phyloP scores from a whole-genome alignment of 192 early-diverging fungal genomes.

The Irineochytrium annulatum region DNA sequence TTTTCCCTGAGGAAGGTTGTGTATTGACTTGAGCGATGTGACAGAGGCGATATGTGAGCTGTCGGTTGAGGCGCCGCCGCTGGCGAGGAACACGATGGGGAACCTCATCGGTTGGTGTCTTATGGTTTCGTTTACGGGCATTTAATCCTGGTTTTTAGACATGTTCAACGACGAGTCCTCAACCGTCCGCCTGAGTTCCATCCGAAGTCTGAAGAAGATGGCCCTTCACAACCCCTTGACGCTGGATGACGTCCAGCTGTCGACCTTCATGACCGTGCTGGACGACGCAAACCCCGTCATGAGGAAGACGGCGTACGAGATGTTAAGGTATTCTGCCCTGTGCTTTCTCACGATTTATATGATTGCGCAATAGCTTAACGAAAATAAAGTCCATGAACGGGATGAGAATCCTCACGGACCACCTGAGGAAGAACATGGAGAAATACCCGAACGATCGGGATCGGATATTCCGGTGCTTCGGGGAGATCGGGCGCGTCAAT shows the following conservation, averaged over 20 bases:
- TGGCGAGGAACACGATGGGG: no score
- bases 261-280: conserved; percentile 69
- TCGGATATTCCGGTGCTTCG: conserved; percentile 65
- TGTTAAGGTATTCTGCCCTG: conserved; percentile 56
- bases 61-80: no score
- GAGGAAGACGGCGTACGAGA: conserved; percentile 66
- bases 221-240: conserved; percentile 49
- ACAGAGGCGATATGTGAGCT: conserved; percentile 78
- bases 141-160: no score
- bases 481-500: conserved; percentile 62
- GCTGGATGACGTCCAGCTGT: conserved; percentile 70
- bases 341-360: neutral
- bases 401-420: conserved; percentile 46
- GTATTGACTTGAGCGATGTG: neutral
- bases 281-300: conserved; percentile 68
- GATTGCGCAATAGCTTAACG: conserved; percentile 21
- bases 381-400: conserved; percentile 40
- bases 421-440: conserved; percentile 59
- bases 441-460: conserved; percentile 66
- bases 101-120: no score
- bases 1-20: neutral
- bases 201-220: conserved; percentile 70
- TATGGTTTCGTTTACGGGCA: no score
- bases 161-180: conserved; percentile 98
- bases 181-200: conserved; percentile 75